Conservation (phyloP, 1,139 yeast genomes). For the Lodderomyces oxycetoniae region DNA sequence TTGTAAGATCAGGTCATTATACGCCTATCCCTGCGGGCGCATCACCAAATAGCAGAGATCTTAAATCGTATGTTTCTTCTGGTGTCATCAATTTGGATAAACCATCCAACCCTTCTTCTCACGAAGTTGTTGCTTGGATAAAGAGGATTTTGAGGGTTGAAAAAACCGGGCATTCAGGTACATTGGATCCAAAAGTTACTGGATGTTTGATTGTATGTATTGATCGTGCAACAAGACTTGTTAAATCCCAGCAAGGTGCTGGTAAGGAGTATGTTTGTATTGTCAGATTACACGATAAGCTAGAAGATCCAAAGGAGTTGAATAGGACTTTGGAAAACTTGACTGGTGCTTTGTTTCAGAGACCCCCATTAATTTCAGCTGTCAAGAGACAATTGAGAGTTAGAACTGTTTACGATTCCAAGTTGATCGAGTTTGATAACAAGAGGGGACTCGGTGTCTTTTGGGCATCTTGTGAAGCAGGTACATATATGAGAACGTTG, state of each 20-base stretch:
- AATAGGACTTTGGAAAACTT: conserved; percentile 85
- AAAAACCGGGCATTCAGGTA: conserved; percentile 98
- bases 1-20: conserved; percentile 94
- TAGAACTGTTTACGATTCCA: conserved; percentile 94
- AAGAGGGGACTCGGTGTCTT: conserved; percentile 96
- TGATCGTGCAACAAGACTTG: conserved; percentile 96
- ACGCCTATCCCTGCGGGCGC: conserved; percentile 96
- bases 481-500: conserved; percentile 98
- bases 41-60: conserved; percentile 90
- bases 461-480: conserved; percentile 99
- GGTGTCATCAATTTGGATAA: conserved; percentile 97
- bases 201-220: conserved; percentile 97
- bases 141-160: conserved; percentile 92
- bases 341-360: conserved; percentile 97
- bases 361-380: conserved; percentile 98
- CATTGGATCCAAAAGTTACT: conserved; percentile 97
- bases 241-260: conserved; percentile 98
- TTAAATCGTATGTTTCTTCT: conserved; percentile 81
- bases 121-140: conserved; percentile 99
- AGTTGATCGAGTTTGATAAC: conserved; percentile 91
- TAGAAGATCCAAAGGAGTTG: conserved; percentile 85
- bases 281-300: conserved; percentile 89
- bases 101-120: conserved; percentile 96
- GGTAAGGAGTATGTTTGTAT: conserved; percentile 99
- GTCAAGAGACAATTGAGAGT: conserved; percentile 98